Evolutionary conservation across 352 stramenopile genomes (phyloP).

Genomic region (Globisporangium viniferum): DNA sequence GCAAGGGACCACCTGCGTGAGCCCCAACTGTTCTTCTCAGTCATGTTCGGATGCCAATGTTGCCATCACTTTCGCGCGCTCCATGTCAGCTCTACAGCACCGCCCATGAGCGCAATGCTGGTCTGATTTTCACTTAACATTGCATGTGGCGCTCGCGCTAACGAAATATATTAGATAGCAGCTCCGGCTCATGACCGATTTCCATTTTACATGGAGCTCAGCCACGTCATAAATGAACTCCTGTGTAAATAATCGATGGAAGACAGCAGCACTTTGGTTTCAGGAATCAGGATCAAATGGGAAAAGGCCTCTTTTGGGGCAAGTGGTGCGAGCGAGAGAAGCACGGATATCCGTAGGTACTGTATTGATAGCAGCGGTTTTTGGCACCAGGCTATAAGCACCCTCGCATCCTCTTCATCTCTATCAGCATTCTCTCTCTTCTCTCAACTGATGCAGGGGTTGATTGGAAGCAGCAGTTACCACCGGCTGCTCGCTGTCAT

Average conservation of each 20-base stretch:
- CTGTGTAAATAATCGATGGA: too few species aligned
- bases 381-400: background rate
- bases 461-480: background rate
- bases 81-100: background rate
- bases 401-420: background rate
- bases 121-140: background rate
- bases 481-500: background rate
- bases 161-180: background rate
- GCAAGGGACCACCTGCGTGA: background rate
- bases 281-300: background rate
- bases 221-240: too few species aligned
- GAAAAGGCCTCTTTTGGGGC: background rate
- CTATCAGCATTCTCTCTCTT: background rate
- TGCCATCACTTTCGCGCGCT: background rate
- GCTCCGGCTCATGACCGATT: background rate
- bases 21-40: background rate
- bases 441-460: background rate
- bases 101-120: background rate
- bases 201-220: background rate
- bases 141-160: background rate
- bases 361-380: background rate
- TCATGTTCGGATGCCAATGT: background rate
- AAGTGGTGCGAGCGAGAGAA: slow-evolving; percentile 1
- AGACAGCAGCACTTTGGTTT: too few species aligned
- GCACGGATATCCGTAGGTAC: background rate